Evolutionary conservation across 306 rosid species (phyloP), one percentile per base, ranked within the genome.

Genomic region (Quercus robur): DNA sequence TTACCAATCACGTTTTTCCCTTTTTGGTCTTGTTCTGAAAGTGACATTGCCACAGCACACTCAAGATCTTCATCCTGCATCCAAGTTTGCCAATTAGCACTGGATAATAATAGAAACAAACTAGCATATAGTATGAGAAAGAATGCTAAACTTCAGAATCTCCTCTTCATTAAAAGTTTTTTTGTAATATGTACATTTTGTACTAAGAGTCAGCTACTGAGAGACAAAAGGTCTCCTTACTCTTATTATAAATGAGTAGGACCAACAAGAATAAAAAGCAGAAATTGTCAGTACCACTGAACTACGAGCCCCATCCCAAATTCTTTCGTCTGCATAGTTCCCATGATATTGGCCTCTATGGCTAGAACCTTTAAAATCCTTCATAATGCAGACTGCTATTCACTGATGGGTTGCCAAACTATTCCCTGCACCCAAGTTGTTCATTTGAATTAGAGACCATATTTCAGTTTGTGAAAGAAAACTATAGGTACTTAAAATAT

Each of bases 21-120:
- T 75, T 90, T 86, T 2, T 7, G 85, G 84, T 86, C 98, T 83
- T 67, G 85, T 78, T 88, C 97, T 7, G 90, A 75, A 77, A 94
- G 92, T 66, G 98, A 94, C 20, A 92, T 70, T 71, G 98, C 97
- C 71, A 88, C 84, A 30, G 97, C 98, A 75, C 72, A 46, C 9
- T 90, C 92, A 4, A 90, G 67, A 10, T 92, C 93, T 80, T 88
- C 93, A 80, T 84, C 98, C 98, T 94, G 90, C 87, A 87, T 51
- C 70, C 84, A 85, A 79, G 71, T 80, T 79, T 62, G 57, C 73
- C 79, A 72, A 73, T 63, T 63, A 63, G 41, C n/a, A 63, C 5
- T 28, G 10, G 41, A 67, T 7, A 67, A 30, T 67, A 18, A 67
- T 9, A 33, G 23, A 67, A 67, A 35, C 72, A 67, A 10, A 49